phyloP scores from a whole-genome alignment of 2,329 filamentous ascomycete genomes.

The Volutella citrinella region DNA sequence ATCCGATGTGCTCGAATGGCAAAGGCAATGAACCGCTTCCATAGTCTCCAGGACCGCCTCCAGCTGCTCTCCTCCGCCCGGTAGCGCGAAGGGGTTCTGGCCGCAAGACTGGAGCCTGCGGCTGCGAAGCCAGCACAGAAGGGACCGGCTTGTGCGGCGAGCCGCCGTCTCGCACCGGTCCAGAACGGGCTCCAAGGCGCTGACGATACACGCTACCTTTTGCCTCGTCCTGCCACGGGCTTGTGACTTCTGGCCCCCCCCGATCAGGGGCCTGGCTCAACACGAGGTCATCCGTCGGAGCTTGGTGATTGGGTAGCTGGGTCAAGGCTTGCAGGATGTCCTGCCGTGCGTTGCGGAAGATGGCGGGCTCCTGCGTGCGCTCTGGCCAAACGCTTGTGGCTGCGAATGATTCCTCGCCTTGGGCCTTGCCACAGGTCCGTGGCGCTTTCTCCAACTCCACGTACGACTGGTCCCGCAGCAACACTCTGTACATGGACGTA shows the following conservation, averaged over 20 bases:
- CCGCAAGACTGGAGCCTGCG: too few relatives aligned
- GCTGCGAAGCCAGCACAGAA: too few relatives aligned
- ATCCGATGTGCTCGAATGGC: too few relatives aligned
- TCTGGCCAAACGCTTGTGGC: conserved; percentile 2
- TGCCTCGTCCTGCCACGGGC: conserved; percentile 2
- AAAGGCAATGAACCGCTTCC: too few relatives aligned
- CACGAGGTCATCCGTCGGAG: background rate
- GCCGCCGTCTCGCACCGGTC: background rate
- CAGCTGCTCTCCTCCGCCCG: too few relatives aligned
- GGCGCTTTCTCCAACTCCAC: background rate
- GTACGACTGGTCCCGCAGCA: conserved; percentile 1
- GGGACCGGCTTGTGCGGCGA: conserved; percentile 1
- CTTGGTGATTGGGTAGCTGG: background rate
- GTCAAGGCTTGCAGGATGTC: conserved; percentile 2
- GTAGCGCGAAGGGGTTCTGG: too few relatives aligned
- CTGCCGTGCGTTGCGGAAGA: conserved; percentile 1
- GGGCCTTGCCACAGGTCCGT: background rate
- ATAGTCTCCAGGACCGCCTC: too few relatives aligned
- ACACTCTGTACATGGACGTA: conserved; percentile 1
- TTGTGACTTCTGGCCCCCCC: background rate
- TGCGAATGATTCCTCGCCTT: conserved; percentile 3
- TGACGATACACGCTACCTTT: conserved; percentile 4
- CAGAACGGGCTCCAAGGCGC: conserved; percentile 1
- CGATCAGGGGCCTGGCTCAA: background rate
- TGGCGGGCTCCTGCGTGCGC: conserved; percentile 1